These are phyloP conservation scores for Metarhizium guizhouense DNA, from an alignment of 2,329 filamentous ascomycete species.

Conservation along the genomic window DNA sequence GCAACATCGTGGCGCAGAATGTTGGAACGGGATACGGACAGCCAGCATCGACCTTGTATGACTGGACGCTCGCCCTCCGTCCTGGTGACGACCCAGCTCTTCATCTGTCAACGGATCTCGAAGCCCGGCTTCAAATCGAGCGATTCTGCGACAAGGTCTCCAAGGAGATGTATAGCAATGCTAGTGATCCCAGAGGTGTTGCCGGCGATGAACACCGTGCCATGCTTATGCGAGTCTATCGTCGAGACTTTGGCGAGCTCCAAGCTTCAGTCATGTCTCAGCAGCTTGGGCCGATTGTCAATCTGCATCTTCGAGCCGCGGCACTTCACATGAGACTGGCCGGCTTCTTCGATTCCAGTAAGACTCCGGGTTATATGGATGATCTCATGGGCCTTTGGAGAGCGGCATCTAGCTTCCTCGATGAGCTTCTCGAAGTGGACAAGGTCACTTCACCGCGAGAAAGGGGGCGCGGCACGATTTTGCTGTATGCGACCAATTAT, in stretches of 20 bases:
- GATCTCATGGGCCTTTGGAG: constrained; percentile 70
- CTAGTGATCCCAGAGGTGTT: constrained; percentile 61
- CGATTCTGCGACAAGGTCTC: constrained; percentile 70
- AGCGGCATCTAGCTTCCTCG: constrained; percentile 60
- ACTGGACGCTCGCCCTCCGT: constrained; percentile 59
- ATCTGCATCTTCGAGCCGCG: constrained; percentile 63
- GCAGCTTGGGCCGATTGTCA: constrained; percentile 47
- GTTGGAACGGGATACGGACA: constrained; percentile 79
- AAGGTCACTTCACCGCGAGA: constrained; percentile 38
- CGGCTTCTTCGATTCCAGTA: constrained; percentile 72
- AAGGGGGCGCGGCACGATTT: constrained; percentile 40
- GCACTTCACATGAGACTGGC: constrained; percentile 67
- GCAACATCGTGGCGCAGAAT: constrained; percentile 75
- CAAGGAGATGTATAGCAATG: constrained; percentile 71
- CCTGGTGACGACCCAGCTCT: constrained; percentile 52
- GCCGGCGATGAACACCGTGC: constrained; percentile 58
- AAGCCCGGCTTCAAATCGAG: constrained; percentile 61
- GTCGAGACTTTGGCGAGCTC: constrained; percentile 55
- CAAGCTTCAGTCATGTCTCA: constrained; percentile 51
- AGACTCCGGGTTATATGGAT: constrained; percentile 60
- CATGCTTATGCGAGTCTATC: constrained; percentile 58
- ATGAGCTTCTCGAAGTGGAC: constrained; percentile 49
- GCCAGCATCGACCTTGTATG: constrained; percentile 68
- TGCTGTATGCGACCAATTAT: constrained; percentile 64
- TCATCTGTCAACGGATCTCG: constrained; percentile 51